Base-by-base conservation (phyloP, 441 rosid species). In the Populus hybrid region DNA sequence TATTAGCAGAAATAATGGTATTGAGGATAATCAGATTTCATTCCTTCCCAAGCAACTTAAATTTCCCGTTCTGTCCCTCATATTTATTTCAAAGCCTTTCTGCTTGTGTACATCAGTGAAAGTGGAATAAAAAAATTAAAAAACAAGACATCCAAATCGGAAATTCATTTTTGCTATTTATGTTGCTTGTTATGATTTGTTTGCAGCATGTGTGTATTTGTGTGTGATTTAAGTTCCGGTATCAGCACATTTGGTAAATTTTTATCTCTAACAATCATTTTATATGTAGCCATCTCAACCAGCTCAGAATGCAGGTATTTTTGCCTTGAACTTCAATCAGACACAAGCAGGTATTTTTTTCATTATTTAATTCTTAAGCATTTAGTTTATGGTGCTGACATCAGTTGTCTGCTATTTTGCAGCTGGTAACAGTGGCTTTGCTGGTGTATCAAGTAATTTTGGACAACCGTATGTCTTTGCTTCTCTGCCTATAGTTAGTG, bases 271-370 rank as follows among this genome's bases (percentile, higher is more conserved):
- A 72, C 45, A 24, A 50, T 82, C 61, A 20, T 61, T 82, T 68
- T 76, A 70, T 80, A 31, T 83, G 82, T 78, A 90, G 97, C 86
- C 90, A 74, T 72, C 88, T 74, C 87, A 81, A 84, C 89, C 94
- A 65, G 73, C 93, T 76, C 98, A 90, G 83, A 63, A 89, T 59
- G 66, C 84, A 61, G 68, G 88, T 80, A 78, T 83, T 81, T 88
- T 89, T 85, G 71, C 80, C 80, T 86, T 91, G 83, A 91, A 89
- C 84, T 82, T 81, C 29, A 89, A 91, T 79, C 93, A 84, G 85
- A 73, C 87, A 6, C 97, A 87, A 82, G 14, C 87, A 84, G 93
- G 95, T 93, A 79, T 42, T 68, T 74, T 72, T 50, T 6, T 26
- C 59, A 68, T 73, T 56, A 29, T 53, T 71, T 29, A 33, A 71